phyloP scores from a whole-genome alignment of 768 basidiomycete species.

The Collybia sp. region DNA sequence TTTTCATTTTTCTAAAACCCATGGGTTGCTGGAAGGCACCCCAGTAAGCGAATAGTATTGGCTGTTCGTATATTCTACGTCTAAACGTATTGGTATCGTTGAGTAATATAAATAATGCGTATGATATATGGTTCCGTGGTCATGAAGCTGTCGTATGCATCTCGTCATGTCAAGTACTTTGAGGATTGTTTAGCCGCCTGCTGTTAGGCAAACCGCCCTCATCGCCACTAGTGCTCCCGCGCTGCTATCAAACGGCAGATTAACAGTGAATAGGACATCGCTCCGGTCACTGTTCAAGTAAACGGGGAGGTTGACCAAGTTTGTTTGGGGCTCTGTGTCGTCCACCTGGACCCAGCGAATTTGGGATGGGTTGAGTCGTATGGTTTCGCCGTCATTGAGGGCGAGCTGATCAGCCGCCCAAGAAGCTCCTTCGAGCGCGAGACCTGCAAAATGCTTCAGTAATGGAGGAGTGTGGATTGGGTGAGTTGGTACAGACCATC shows the following conservation, averaged over 20 bases:
- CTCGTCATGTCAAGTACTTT: not conserved
- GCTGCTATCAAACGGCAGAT: slow-evolving; percentile 70
- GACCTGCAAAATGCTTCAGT: slow-evolving; percentile 41
- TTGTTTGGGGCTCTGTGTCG: slow-evolving; percentile 25
- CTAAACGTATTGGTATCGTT: not conserved
- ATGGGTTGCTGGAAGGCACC: too few relatives aligned
- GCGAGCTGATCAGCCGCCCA: slow-evolving; percentile 66
- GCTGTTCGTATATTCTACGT: not conserved
- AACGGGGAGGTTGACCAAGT: slow-evolving; percentile 78
- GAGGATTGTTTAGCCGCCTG: slow-evolving; percentile 47
- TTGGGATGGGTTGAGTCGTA: slow-evolving; percentile 76
- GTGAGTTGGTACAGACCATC: slow-evolving; percentile 57
- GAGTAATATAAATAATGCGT: not conserved
- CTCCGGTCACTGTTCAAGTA: slow-evolving; percentile 89
- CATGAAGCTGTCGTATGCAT: too few relatives aligned
- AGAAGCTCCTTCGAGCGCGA: slow-evolving; percentile 82
- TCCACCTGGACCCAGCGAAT: slow-evolving; percentile 78
- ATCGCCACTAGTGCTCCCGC: slow-evolving; percentile 74
- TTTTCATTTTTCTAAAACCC: too few relatives aligned
- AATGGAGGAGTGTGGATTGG: too few relatives aligned
- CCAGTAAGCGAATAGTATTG: too few relatives aligned
- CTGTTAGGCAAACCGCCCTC: slow-evolving; percentile 87
- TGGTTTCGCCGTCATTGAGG: slow-evolving; percentile 84
- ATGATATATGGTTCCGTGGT: not conserved
- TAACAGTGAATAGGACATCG: slow-evolving; percentile 87